Evolutionary conservation across 2,329 filamentous ascomycete genomes (phyloP), one percentile per base, ranked within the genome.

Genomic region (Trichoderma sp.): DNA sequence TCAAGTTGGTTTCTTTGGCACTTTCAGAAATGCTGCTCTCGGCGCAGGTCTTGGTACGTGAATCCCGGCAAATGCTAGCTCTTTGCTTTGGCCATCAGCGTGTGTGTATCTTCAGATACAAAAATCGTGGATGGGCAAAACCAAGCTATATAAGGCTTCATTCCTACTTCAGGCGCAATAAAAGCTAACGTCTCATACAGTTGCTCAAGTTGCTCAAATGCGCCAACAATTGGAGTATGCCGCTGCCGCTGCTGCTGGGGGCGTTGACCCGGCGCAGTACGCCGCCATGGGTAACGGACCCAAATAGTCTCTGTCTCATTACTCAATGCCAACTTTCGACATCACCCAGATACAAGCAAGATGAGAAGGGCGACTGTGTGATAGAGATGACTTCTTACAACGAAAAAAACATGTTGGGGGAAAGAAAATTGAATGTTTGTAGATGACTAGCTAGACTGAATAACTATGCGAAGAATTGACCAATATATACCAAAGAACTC

Each of bases 1-100:
- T 24, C 16, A n/a, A 28, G 61, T 65, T 24, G 61, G 61, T 13
- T 65, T 55, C 18, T 55, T 55, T 24, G 51, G 61, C 26, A 65
- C 61, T 56, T 34, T 55, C 43, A 34, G 39, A 26, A 65, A 55
- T n/a, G 24, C 30, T 7, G 61, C 51, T 43, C 39, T 43, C 3
- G 39, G 39, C 3, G 39, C 39, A 43, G 39, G 18, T 18, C 39
- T 43, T 43, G 39, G 39, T 43, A 43, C 16, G 39, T 43, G n/a
- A n/a, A 43, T 7, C 18, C 6, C 39, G n/a, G 39, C 18, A n/a
- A 1, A 43, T 43, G 18, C 16, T n/a, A 43, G 16, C 39, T 18
- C 39, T 43, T 43, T 43, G 37, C 1, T 16, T 16, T 5, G 14
- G 14, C 6, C 6, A 39, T 6, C 3, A 16, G 37, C 14, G 14